These are phyloP conservation scores for Coemansia sp. DNA, from an alignment of 192 early-diverging fungal species.

Conservation along the genomic window DNA sequence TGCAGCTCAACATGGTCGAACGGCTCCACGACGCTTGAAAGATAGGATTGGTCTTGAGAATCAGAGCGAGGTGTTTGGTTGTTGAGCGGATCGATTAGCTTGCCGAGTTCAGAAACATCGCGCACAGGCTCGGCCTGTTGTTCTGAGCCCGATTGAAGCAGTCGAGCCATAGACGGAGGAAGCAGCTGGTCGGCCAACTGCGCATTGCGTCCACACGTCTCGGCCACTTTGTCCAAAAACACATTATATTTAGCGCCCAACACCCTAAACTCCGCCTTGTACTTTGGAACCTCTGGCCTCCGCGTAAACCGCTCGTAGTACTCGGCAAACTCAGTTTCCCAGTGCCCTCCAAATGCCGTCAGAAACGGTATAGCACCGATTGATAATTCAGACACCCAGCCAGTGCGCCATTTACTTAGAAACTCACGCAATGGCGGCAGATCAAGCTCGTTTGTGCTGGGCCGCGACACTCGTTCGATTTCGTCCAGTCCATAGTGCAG, in stretches of 20 bases:
- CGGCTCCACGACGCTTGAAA: constrained; percentile 18
- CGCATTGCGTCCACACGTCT: not conserved
- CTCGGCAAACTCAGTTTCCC: constrained; percentile 28
- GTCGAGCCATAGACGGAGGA: not conserved
- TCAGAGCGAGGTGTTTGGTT: not conserved
- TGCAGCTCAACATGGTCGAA: constrained; percentile 27
- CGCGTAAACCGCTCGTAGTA: constrained; percentile 24
- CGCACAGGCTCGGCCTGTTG: not conserved
- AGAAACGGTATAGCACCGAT: constrained; percentile 26
- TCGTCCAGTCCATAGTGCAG: constrained; percentile 52
- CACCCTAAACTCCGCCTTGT: constrained; percentile 9
- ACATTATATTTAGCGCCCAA: constrained; percentile 23
- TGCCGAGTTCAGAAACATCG: not conserved
- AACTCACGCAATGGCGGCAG: constrained; percentile 35
- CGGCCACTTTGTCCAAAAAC: constrained; percentile 13
- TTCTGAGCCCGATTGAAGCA: not conserved
- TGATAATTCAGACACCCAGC: constrained; percentile 36
- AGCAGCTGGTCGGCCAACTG: not conserved
- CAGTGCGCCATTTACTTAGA: constrained; percentile 27
- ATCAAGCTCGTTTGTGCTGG: not conserved
- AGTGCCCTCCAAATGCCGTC: constrained; percentile 21
- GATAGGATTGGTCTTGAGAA: constrained; percentile 3
- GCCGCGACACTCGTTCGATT: constrained; percentile 26
- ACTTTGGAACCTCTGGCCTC: not conserved
- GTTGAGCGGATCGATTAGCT: constrained; percentile 1